Percentiles rank a stretch among this genome's conserved stretches.
Conservation (phyloP, 140 eudicot genomes). For the Bidens hawaiensis region DNA sequence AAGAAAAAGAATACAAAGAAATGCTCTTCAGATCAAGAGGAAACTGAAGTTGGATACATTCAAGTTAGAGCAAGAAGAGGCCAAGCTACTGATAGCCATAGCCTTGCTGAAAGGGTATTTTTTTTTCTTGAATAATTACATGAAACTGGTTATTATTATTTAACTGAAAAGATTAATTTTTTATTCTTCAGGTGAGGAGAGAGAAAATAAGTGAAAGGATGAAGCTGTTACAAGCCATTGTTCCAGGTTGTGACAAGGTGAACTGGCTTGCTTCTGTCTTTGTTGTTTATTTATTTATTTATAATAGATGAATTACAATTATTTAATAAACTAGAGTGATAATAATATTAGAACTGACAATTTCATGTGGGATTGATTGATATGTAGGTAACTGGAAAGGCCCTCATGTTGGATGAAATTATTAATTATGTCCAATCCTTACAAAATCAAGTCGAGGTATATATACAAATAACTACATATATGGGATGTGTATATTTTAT, state of each 20-base stretch:
- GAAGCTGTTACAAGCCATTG: slow-evolving; percentile 72
- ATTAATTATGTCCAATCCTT: too few species aligned
- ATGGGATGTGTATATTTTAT: too few species aligned
- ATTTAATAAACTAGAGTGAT: slow-evolving; percentile 2
- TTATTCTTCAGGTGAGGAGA: slow-evolving; percentile 4
- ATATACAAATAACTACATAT: too few species aligned
- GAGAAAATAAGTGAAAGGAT: too few species aligned
- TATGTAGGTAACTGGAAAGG: slow-evolving; percentile 74
- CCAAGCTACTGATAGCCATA: too few species aligned
- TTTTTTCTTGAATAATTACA: background rate
- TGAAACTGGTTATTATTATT: background rate
- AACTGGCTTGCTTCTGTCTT: slow-evolving; percentile 21
- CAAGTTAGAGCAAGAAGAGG: slow-evolving; percentile 96
- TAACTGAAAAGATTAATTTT: background rate
- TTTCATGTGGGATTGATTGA: slow-evolving; percentile 53
- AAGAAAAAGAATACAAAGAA: slow-evolving; percentile 26
- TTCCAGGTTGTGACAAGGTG: slow-evolving; percentile 93
- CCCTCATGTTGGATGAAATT: too few species aligned
- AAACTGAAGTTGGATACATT: slow-evolving; percentile 51
- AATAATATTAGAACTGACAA: slow-evolving; percentile 35
- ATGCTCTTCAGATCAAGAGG: slow-evolving; percentile 18
- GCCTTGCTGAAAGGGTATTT: slow-evolving; percentile 95
- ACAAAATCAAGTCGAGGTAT: slow-evolving; percentile 90
- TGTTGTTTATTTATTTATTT: background rate
- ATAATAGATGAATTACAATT: background rate